Percentiles rank a stretch among this genome's conserved stretches.
phyloP scores from a whole-genome alignment of 768 basidiomycete species.

The Psilocybe azurescens region DNA sequence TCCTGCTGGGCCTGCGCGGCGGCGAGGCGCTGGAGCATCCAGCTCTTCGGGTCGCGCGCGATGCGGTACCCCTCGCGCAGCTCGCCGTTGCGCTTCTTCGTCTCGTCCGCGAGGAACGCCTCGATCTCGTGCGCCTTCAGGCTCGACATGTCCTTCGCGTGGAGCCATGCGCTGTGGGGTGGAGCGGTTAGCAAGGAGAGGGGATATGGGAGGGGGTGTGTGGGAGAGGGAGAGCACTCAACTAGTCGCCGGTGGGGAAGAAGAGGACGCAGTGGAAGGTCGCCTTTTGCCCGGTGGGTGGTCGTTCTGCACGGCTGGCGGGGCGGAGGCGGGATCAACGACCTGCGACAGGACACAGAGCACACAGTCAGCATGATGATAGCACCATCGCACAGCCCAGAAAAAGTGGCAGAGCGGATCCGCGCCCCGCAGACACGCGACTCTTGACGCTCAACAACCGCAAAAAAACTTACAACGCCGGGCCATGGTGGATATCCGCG shows the following conservation, averaged over 20 bases:
- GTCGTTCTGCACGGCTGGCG: conserved; percentile 64
- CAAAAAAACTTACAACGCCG: conserved; percentile 71
- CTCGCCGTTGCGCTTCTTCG: conserved; percentile 73
- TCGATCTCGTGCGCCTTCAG: conserved; percentile 84
- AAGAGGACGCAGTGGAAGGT: conserved; percentile 76
- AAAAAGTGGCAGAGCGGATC: not conserved
- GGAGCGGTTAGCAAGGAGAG: not conserved
- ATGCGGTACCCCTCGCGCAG: conserved; percentile 79
- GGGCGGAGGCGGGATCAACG: conserved; percentile 74
- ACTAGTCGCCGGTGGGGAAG: conserved; percentile 94
- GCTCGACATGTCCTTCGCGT: conserved; percentile 80
- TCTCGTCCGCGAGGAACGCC: conserved; percentile 77
- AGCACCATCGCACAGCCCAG: no score
- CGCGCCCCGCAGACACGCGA: conserved; percentile 10
- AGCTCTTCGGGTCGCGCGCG: conserved; percentile 63
- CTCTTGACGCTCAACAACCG: not conserved
- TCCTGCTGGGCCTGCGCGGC: conserved; percentile 31
- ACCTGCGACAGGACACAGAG: conserved; percentile 51
- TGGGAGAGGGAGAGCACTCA: conserved; percentile 48
- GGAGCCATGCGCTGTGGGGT: conserved; percentile 76
- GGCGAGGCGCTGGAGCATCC: conserved; percentile 42
- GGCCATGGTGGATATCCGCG: conserved; percentile 97
- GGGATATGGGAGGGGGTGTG: not conserved
- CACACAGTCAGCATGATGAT: no score
- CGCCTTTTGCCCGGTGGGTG: conserved; percentile 77